Evolutionary conservation across 306 rosid genomes (phyloP), one percentile per base, ranked within the genome.

Genomic region (Rosa multiflora): DNA sequence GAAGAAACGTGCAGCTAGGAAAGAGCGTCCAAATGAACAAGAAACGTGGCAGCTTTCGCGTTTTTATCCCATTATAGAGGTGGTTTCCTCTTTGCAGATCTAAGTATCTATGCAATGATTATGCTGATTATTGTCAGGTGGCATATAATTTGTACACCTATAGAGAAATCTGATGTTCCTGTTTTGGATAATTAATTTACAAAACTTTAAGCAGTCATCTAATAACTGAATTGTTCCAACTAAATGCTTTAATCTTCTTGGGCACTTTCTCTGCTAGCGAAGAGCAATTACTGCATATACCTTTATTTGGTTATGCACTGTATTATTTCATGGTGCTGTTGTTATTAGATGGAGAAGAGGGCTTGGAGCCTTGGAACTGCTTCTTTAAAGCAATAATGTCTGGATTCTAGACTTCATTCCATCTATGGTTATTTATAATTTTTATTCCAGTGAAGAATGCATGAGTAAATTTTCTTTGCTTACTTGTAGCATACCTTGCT

Each of bases 51-150:
- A 92, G 74, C 86, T 95, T 66, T 88, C 97, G 8, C 98, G 96
- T 78, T 95, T 95, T 83, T 95, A 90, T 83, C 99, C 99, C 77
- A 88, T 93, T 10, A 84, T 95, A 80, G 99, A 95, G 99, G 99
- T 51, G n/a, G 74, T 4, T 12, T 40, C 8, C 4, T 7, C 18
- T 63, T 29, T 44, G 23, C 44, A 47, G 26, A 17, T 48, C 32
- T 35, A 4, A 46, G 26, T 13, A 20, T 6, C 11, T 73, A 53
- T 20, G 77, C 13, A 67, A 37, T 61, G 32, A 2, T 35, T 12
- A 32, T 32, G 35, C 15, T 48, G 61, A 48, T 13, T 71, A 4
- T 32, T 15, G 7, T 71, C 9, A 18, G 7, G 35, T 47, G 42
- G 18, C 58, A 13, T 47, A 26, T 47, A 40, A 49, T 72, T 10